These are phyloP conservation scores for Polyplosphaeria fusca DNA, from an alignment of 495 filamentous ascomycete species.

Conservation along the genomic window DNA sequence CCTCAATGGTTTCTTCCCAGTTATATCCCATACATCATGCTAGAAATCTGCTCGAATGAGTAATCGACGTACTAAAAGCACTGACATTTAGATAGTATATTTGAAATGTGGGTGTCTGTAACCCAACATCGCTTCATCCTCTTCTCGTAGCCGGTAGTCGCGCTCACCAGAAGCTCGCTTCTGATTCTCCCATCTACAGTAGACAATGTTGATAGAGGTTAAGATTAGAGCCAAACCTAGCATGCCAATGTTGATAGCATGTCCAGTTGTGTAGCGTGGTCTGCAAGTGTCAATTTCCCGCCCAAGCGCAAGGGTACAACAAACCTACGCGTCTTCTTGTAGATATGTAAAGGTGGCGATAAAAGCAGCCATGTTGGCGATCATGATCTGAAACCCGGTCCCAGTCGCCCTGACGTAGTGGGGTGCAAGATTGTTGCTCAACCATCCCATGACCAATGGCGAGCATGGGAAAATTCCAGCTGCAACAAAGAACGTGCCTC, in stretches of 20 bases:
- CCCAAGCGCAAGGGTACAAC: not conserved
- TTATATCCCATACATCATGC: too few relatives aligned
- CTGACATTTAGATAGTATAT: constrained; percentile 49
- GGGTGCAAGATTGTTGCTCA: constrained; percentile 76
- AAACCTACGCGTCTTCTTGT: constrained; percentile 44
- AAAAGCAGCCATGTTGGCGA: constrained; percentile 52
- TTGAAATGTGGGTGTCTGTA: constrained; percentile 48
- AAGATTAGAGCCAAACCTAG: constrained; percentile 44
- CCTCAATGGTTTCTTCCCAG: too few relatives aligned
- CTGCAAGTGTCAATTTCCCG: constrained; percentile 17
- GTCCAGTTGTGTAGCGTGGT: constrained; percentile 46
- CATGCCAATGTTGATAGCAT: constrained; percentile 49
- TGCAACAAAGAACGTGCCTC: constrained; percentile 79
- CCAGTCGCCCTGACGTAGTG: constrained; percentile 52
- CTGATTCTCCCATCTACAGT: constrained; percentile 49
- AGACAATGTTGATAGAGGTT: constrained; percentile 39
- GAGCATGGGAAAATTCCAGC: constrained; percentile 89
- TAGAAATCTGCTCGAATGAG: too few relatives aligned
- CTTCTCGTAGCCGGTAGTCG: constrained; percentile 43
- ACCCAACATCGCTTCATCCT: constrained; percentile 40
- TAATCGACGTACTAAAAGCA: too few relatives aligned
- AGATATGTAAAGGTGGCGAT: constrained; percentile 54
- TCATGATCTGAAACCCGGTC: constrained; percentile 45
- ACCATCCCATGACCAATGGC: constrained; percentile 83
- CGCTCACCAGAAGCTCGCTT: constrained; percentile 45